phyloP scores from a whole-genome alignment of 805 yeast genomes.

The Teunomyces lycoperdinae region DNA sequence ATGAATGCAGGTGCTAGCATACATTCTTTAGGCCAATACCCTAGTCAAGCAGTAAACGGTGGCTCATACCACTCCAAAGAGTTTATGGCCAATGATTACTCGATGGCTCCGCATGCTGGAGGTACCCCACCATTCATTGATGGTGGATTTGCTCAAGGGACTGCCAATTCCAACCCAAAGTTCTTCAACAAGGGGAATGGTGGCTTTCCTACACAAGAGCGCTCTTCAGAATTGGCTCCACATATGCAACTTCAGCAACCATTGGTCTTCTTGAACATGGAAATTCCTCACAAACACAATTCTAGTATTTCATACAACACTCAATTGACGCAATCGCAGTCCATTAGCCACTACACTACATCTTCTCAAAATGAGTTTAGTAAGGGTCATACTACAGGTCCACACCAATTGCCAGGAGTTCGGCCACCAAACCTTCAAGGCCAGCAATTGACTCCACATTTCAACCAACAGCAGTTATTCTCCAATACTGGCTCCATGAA shows the following conservation, averaged over 20 bases:
- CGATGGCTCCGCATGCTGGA: neutral
- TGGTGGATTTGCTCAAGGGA: neutral
- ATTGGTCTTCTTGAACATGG: conserved; percentile 3
- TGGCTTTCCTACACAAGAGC: neutral
- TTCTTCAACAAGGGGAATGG: neutral
- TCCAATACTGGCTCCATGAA: neutral
- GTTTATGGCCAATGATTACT: neutral
- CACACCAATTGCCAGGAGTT: neutral
- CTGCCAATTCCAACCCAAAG: neutral
- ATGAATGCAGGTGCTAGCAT: neutral
- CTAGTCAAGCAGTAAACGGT: neutral
- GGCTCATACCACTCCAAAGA: neutral
- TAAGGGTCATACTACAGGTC: conserved; percentile 1
- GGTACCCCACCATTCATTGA: neutral
- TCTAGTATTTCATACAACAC: conserved; percentile 7
- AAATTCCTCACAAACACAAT: conserved; percentile 5
- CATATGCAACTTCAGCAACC: conserved; percentile 2
- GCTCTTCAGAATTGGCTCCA: neutral
- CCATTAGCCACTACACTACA: conserved; percentile 7
- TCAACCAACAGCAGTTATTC: neutral
- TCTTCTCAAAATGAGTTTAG: neutral
- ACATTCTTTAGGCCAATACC: neutral
- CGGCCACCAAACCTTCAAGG: neutral
- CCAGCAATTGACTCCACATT: neutral
- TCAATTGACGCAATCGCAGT: conserved; percentile 6